Base-by-base conservation (phyloP, 1,139 yeast genomes). In the Tardiomyces depauwii region DNA sequence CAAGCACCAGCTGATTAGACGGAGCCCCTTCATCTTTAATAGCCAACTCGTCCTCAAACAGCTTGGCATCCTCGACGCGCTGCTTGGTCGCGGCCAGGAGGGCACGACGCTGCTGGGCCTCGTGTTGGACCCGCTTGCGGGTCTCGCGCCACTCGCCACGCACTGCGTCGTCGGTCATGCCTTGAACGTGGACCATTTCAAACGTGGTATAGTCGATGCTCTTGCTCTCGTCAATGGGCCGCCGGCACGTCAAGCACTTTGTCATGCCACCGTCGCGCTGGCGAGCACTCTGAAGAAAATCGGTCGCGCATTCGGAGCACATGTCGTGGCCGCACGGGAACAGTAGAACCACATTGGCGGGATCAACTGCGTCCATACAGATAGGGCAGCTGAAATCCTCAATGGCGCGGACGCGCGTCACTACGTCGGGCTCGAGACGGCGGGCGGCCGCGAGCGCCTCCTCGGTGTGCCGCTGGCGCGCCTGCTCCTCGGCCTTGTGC, bases 391-490 rank as follows among this genome's bases (percentile, higher is more conserved):
- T 91, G 47, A 86, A 71, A 64, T 91, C 98, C 49, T 84, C 82
- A 61, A 91, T 91, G 4, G 97, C 97, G 41, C 89, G 66, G 45
- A 91, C 72, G 0, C 96, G 85, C 53, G 80, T 86, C 61, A 91
- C 97, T 32, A 91, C 98, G 58, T 91, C 98, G 2, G 88, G 71
- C 61, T 91, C 91, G 47, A 91, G 87, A 61, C 98, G 77, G 56
- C 98, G 79, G 45, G 91, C 69, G 47, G 91, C 68, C 59, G 91
- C 91, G 0, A 98, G 98, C 45, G 86, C 78, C 51, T 91, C 68
- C 32, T 89, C 83, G 49, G 85, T 82, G 60, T 88, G 95, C 42
- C 88, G 68, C 61, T 87, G 94, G 56, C 80, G 78, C n/a, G 88
- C 38, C 42, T 30, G 36, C 36, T 30, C 36, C 16, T 30, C 36